Conservation (phyloP, 1,284 basidiomycete species). For the Neolentinus lepideus region DNA sequence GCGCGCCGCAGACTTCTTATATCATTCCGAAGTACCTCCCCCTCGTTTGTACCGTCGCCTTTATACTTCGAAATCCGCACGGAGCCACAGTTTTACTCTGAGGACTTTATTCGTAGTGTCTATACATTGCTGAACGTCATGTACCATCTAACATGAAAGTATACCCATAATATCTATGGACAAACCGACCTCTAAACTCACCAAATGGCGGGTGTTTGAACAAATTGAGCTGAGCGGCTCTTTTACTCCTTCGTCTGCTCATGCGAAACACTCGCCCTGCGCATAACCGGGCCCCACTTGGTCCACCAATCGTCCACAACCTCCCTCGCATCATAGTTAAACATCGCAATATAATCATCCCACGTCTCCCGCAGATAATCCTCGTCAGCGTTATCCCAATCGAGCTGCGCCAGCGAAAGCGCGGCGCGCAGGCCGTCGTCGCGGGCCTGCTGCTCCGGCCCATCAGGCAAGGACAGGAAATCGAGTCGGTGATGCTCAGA, state of each 20-base stretch:
- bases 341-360: conserved; percentile 11
- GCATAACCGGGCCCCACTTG: conserved; percentile 1
- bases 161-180: too few species aligned
- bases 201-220: background rate
- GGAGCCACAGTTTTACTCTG: too few species aligned
- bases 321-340: conserved; percentile 12
- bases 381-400: conserved; percentile 10
- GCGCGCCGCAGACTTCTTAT: too few species aligned
- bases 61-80: too few species aligned
- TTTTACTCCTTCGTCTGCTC: background rate
- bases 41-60: too few species aligned
- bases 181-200: background rate
- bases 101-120: too few species aligned
- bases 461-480: conserved; percentile 10
- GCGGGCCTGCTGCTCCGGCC: conserved; percentile 12
- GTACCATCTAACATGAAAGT: too few species aligned
- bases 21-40: too few species aligned
- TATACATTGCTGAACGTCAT: too few species aligned
- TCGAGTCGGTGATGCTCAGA: conserved; percentile 11
- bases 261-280: background rate
- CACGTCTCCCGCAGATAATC: conserved; percentile 9
- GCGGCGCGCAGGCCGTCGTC: conserved; percentile 8
- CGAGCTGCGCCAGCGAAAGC: background rate
- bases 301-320: conserved; percentile 9
- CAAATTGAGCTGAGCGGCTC: too few species aligned